Evolutionary conservation across 768 basidiomycete genomes (phyloP), one percentile per base, ranked within the genome.

Genomic region (Boletus rufocinnamomeus): DNA sequence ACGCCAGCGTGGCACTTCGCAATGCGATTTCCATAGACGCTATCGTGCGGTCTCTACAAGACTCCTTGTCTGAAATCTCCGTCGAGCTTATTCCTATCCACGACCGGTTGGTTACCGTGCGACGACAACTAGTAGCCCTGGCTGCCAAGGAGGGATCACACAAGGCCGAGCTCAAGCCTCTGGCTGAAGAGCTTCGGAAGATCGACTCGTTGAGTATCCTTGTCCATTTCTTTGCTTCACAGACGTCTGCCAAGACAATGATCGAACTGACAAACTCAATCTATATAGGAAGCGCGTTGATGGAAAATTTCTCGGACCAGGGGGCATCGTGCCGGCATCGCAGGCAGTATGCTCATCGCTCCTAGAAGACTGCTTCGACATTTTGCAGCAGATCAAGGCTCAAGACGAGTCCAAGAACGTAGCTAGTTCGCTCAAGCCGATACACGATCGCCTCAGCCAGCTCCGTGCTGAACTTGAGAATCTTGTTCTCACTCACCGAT

Each of bases 311-410:
- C 80, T 96, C 21, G 94, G 93, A 0, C 90, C 93, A 25, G 91
- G 91, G 4, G 95, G 93, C 48, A 86, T 84, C 54, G 89, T 98
- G 0, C 96, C 97, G 32, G 81, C 87, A 44, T 95, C 95, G 4
- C 95, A 98, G 75, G 93, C 94, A 1, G 77, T 97, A 16, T 90
- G 95, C 61, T 89, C 91, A 0, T 95, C 95, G 0, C 79, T 98
- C 48, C 81, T 99, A 7, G 97, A 99, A 75, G 94, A 96, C 68
- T 95, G 93, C 72, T 99, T 98, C 72, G 95, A 98, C 55, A 89
- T 98, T 57, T 77, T 85, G 23, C 94, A 98, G 72, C 95, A 98
- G 73, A 95, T 99, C 77, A 89, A 91, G 64, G 95, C 95, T 5
- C 82, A 91, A 60, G 93, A 97, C 63, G 93, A 96, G 46, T 90